These are phyloP conservation scores for Gnomoniopsis smithogilvyi DNA, from an alignment of 2,329 filamentous ascomycete genomes.

Conservation along the genomic window DNA sequence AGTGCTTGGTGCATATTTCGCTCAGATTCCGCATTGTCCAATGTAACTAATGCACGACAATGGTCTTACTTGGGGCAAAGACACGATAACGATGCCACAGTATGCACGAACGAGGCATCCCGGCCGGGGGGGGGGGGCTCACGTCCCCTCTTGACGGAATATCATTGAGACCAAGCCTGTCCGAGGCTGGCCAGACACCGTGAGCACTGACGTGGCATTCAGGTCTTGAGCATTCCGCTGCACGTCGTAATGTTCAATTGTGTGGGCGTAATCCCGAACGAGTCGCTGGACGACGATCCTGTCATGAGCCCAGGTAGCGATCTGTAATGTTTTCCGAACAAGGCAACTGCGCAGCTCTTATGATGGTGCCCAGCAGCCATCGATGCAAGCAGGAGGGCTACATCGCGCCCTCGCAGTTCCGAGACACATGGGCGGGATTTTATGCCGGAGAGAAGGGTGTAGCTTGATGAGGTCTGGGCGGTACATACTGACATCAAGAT, in stretches of 20 bases:
- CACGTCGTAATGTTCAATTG: not conserved
- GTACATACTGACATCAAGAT: not conserved
- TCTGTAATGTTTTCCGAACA: constrained; percentile 12
- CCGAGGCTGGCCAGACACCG: not conserved
- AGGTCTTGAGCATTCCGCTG: not conserved
- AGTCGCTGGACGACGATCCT: constrained; percentile 9
- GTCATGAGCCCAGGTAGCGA: constrained; percentile 6
- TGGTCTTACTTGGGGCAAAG: not conserved
- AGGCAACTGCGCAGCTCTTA: constrained; percentile 2
- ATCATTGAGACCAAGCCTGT: not conserved
- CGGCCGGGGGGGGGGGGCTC: not conserved
- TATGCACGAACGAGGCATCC: not conserved
- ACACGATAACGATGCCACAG: not conserved
- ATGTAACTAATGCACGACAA: not conserved
- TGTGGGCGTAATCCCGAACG: not conserved
- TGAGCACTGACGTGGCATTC: not conserved
- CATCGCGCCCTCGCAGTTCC: constrained; percentile 1
- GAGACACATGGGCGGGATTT: not conserved
- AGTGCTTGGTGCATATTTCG: not conserved
- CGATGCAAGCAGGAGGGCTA: constrained; percentile 3
- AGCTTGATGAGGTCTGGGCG: not conserved
- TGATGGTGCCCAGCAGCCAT: not conserved
- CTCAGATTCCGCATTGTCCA: not conserved
- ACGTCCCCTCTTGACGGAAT: not conserved
- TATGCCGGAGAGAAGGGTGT: constrained; percentile 2